Evolutionary conservation across 2,329 filamentous ascomycete species (phyloP), one percentile per base, ranked within the genome.

Genomic region (Calonectria pseudoreteaudii): DNA sequence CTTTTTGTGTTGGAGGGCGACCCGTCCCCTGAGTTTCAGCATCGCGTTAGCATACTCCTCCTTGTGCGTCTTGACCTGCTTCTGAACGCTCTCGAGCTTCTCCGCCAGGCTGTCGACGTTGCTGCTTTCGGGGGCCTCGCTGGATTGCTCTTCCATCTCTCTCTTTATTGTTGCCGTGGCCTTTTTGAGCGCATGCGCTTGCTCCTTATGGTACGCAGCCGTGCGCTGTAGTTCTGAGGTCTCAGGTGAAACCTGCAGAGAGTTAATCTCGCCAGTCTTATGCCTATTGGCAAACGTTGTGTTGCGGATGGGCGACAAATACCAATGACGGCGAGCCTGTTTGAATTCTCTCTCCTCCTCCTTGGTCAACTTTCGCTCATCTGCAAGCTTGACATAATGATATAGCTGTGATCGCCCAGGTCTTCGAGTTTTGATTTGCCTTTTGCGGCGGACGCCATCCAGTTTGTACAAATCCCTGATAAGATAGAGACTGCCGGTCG

Each of bases 401-500:
- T 81, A 81, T 30, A 86, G 80, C 70, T 85, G 84, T 14, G 82
- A 69, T 30, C 78, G 78, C 41, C 83, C 83, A 11, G 84, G 84
- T 49, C 80, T 78, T 72, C 80, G 80, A 26, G 80, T 84, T 49
- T 80, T 81, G 36, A 79, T 76, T 68, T 82, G 78, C 56, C 79
- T 76, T 53, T 68, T 78, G 36, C 79, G 81, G 31, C 78, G 74
- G 38, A 86, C 78, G 18, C 82, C 81, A 11, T 82, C 74, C 20
- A 83, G 77, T 13, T 71, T 76, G 72, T 82, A 84, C 18, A 86
- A 73, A 58, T 86, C 83, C 16, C 84, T 81, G 34, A 86, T 81
- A 47, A 86, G 78, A 69, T 87, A 87, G 34, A 87, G 80, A 73
- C 85, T 87, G 13, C 85, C 85, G 0, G 85, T 86, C 30, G 86